Base-by-base conservation (phyloP, 2,329 filamentous ascomycete species). In the Pyrenophora graminea region DNA sequence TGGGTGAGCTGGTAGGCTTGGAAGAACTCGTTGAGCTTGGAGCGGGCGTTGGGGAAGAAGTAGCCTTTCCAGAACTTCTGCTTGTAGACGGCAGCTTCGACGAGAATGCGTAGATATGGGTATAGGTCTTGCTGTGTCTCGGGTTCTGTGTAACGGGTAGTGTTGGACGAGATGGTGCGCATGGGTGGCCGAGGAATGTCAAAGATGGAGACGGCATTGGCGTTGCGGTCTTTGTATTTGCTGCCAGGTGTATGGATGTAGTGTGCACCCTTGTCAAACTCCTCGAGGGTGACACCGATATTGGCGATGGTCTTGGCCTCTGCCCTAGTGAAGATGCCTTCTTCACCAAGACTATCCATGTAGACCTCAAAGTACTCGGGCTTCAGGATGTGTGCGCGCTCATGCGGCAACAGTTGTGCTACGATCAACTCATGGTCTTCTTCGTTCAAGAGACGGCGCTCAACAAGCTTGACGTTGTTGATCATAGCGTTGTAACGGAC, bases 41-140 rank as follows among this genome's bases (percentile, higher is more conserved):
- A 19, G 10, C 32, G 17, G 0, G 55, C 52, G 38, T 58, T 49
- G 30, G 48, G 39, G 38, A 56, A 61, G 33, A 50, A 53, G 38
- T 49, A 49, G 25, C 51, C 53, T 21, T 50, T 41, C 51, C 54
- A 62, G 15, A 56, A 49, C 3, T 49, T 41, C n/a, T 49, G 53
- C 2, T 45, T 13, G 44, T 62, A 64, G 34, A 48, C 57, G 15
- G 58, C 55, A 7, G 61, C 59, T 49, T 59, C 53, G 34, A 51
- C 39, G 10, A 62, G 51, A 19, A 39, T 45, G 21, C 40, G 38
- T 4, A 62, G 55, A 3, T 56, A 40, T 12, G 34, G 13, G 6
- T 34, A 25, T 2, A 50, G 45, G 8, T 44, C 43, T 17, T 18
- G 12, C 3, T 33, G 18, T 23, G 6, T n/a, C 10, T n/a, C 18